Evolutionary conservation across 768 basidiomycete genomes (phyloP).

Genomic region (Tylopilus plumbeoviolaceoides): DNA sequence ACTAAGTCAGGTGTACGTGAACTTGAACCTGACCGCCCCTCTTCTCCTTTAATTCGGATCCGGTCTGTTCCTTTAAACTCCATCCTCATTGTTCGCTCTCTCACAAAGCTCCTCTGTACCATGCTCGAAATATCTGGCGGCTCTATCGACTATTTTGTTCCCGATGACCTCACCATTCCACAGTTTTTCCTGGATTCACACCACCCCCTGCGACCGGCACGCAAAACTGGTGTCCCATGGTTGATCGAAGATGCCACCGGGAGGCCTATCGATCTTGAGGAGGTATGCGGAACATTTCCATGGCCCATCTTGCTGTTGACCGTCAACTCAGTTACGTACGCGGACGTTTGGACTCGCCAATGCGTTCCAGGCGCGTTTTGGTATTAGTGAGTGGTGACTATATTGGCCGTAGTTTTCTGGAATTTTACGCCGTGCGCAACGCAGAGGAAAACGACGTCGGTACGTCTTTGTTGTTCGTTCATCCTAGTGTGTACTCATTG

Average conservation of each 20-base stretch:
- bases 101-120: background rate
- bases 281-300: slow-evolving; percentile 36
- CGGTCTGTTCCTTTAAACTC: background rate
- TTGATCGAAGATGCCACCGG: slow-evolving; percentile 57
- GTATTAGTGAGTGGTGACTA: slow-evolving; percentile 38
- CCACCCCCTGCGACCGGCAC: slow-evolving; percentile 41
- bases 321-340: slow-evolving; percentile 30
- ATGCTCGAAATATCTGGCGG: slow-evolving; percentile 27
- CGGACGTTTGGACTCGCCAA: slow-evolving; percentile 54
- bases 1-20: background rate
- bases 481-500: slow-evolving; percentile 2
- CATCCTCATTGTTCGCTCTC: background rate
- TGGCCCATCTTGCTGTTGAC: background rate
- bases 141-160: slow-evolving; percentile 39
- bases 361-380: slow-evolving; percentile 44
- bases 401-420: background rate
- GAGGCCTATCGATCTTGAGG: slow-evolving; percentile 38
- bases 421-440: background rate
- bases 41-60: background rate
- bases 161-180: slow-evolving; percentile 60
- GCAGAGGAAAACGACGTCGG: slow-evolving; percentile 51
- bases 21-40: background rate
- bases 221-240: slow-evolving; percentile 47
- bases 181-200: slow-evolving; percentile 58
- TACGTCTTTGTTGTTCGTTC: slow-evolving; percentile 23